These are phyloP conservation scores for Barnettozyma sp. DNA, from an alignment of 805 yeast species.

Conservation along the genomic window DNA sequence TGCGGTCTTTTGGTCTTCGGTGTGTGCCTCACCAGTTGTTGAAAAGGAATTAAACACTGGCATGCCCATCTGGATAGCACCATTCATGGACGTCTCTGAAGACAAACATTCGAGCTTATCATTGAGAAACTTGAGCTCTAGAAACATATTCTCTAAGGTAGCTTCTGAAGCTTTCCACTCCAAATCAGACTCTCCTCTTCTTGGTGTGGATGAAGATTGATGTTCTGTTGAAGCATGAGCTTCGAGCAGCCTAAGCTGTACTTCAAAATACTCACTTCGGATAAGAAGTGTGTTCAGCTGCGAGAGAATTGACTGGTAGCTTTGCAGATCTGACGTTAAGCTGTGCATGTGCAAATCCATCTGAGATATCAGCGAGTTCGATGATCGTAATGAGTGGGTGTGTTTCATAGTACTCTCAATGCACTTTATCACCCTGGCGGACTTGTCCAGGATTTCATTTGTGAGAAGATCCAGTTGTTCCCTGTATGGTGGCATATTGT, in stretches of 20 bases:
- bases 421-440: constrained; percentile 14
- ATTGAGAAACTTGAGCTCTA: constrained; percentile 33
- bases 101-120: constrained; percentile 21
- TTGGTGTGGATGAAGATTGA: too few species aligned
- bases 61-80: too few species aligned
- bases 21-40: too few species aligned
- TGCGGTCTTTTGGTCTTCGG: too few species aligned
- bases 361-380: constrained; percentile 14
- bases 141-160: constrained; percentile 36
- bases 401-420: constrained; percentile 22
- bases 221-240: constrained; percentile 16
- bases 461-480: constrained; percentile 20
- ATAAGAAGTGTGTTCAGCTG: constrained; percentile 24
- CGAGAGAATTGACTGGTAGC: constrained; percentile 25
- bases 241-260: constrained; percentile 25
- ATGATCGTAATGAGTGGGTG: constrained; percentile 17
- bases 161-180: constrained; percentile 42
- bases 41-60: too few species aligned
- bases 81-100: too few species aligned
- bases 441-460: constrained; percentile 16
- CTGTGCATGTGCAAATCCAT: constrained; percentile 20
- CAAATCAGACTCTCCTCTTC: constrained; percentile 30
- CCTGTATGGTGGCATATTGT: constrained; percentile 7
- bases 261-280: constrained; percentile 27
- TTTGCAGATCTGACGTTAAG: constrained; percentile 18